Percentiles rank a stretch among this genome's conserved stretches.
phyloP scores from a whole-genome alignment of 306 rosid genomes.

The Erythrophleum fordii region DNA sequence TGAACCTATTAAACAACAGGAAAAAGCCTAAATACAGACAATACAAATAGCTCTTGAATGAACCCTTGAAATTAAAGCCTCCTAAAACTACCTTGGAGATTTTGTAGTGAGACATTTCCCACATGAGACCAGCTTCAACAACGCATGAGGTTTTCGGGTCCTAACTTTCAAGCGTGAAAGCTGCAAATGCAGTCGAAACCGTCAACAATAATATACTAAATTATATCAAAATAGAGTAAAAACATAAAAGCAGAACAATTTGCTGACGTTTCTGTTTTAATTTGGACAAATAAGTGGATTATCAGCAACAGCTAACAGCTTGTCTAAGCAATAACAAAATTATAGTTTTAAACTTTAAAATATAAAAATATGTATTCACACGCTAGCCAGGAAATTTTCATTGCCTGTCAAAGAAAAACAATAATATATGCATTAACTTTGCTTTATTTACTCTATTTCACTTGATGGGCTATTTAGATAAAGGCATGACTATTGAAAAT shows the following conservation, averaged over 20 bases:
- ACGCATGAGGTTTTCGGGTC: constrained; percentile 63
- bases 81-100: constrained; percentile 76
- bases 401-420: not conserved
- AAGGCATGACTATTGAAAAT: not conserved
- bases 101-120: constrained; percentile 80
- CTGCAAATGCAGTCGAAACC: constrained; percentile 59
- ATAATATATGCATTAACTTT: not conserved
- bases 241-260: not conserved
- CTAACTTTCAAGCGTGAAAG: constrained; percentile 82
- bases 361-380: not conserved
- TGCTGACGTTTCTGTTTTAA: not conserved
- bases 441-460: not conserved
- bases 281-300: not conserved
- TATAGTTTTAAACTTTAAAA: not conserved
- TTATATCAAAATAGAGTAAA: not conserved
- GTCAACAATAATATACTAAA: constrained; percentile 35
- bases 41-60: constrained; percentile 51
- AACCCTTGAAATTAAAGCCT: constrained; percentile 48
- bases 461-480: not conserved
- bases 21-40: constrained; percentile 59
- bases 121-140: constrained; percentile 86
- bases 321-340: not conserved
- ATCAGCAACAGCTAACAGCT: not conserved
- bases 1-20: constrained; percentile 46
- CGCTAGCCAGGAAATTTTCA: not conserved